Base-by-base conservation (phyloP, 2,329 filamentous ascomycete species). In the Talaromyces marneffei region DNA sequence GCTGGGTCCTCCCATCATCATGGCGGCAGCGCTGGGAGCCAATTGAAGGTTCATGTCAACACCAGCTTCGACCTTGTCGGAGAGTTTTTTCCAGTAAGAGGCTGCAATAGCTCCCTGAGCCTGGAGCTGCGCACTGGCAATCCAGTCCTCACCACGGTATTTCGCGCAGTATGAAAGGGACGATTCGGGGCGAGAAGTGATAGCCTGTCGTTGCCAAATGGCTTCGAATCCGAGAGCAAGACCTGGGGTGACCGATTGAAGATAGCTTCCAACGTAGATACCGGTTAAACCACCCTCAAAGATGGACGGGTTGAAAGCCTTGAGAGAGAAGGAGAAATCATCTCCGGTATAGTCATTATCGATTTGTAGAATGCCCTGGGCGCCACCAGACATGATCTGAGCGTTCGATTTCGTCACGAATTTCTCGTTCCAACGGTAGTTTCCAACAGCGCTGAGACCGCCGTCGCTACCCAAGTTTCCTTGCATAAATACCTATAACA, bases 61-160 rank as follows among this genome's bases (percentile, higher is more conserved):
- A 78, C 94, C 94, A 64, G 92, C 93, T 81, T 97, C 93, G 33
- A 99, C 92, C 79, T 92, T 94, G 67, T 97, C 94, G 25, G 92
- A 94, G 68, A 99, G 79, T 72, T 85, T 88, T 75, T 89, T 87
- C 94, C 94, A 99, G 85, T 94, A 99, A 35, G 92, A 93, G 48
- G 92, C 88, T 76, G 90, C 93, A 66, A 99, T 79, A 64, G 88
- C 90, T 63, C 94, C 92, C 77, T 93, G 90, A 42, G 91, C 90
- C 74, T 95, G 87, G 60, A 97, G 82, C 79, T 97, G 93, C 66
- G 89, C 91, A 66, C 89, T 95, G 58, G 90, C 93, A 72, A 96
- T 88, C 92, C 93, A 99, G 74, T 97, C 92, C 60, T 85, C 82
- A 62, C 89, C 84, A 83, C 92, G 96, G 84, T 99, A 99, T 75